Percentiles rank a stretch among this genome's conserved stretches.
Conservation (phyloP, 2,329 filamentous ascomycete genomes). For the Epichloe sibirici region DNA sequence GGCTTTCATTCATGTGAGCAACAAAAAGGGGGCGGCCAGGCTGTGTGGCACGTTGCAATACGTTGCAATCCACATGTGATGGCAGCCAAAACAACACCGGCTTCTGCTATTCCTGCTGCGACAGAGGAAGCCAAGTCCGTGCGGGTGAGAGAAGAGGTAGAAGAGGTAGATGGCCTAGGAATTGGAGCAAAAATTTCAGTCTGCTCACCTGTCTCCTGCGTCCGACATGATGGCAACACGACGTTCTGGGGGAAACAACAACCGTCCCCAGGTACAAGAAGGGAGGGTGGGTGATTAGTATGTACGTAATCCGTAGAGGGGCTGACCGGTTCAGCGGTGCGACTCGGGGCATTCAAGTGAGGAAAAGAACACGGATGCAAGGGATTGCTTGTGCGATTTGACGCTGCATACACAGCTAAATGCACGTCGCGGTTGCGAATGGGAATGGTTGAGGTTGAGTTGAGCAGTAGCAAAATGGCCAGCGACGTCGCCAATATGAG, state of each 20-base stretch:
- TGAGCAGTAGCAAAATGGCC: no score
- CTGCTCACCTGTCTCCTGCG: constrained; percentile 17
- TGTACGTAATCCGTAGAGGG: no score
- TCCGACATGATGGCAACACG: constrained; percentile 21
- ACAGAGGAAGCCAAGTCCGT: background rate
- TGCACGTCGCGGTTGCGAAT: background rate
- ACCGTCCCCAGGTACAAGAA: background rate
- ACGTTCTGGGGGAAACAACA: background rate
- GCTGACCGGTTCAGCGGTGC: background rate
- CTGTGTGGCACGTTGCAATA: background rate
- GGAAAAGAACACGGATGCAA: background rate
- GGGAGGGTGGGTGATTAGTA: background rate
- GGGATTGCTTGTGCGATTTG: background rate
- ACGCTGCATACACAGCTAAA: background rate
- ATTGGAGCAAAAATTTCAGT: background rate
- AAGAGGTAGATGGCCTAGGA: background rate
- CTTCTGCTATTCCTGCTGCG: background rate
- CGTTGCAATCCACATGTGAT: background rate
- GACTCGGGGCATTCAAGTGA: background rate
- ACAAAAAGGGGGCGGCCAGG: background rate
- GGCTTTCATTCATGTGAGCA: background rate
- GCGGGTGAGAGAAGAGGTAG: no score
- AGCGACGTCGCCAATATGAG: no score
- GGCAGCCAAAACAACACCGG: background rate
- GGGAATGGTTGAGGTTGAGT: no score